Evolutionary conservation across 2,329 filamentous ascomycete genomes (phyloP), one percentile per base, ranked within the genome.

Genomic region (Arthrocladium fulminans): DNA sequence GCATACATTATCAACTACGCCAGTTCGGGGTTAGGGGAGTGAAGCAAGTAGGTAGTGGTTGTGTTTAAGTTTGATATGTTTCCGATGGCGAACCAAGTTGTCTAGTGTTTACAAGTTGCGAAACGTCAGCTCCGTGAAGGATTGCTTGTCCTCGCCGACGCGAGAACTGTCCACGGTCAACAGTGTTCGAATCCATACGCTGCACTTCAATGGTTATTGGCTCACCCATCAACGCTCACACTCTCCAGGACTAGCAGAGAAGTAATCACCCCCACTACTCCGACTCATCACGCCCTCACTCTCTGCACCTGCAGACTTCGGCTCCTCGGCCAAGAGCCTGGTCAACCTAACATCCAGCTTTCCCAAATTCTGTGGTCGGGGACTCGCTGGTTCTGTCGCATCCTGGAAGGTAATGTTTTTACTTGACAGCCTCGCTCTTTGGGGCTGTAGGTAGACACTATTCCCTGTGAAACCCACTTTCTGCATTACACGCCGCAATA

Each of bases 401-500:
- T 47, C 20, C 20, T 47, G 44, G 8, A 38, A 23, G 10, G 44
- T 34, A 25, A 47, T 39, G 23, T 47, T 47, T 22, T 29, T 38
- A n/a, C 44, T 47, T 23, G 44, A 47, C 22, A 47, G 23, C 20
- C 44, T 38, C 32, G 44, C 44, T 32, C 34, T 32, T 17, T 47
- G 44, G 10, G 44, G 44, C 23, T 47, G 44, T 23, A 47, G 23
- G 29, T 47, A 47, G 22, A 47, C 15, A 23, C 17, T 46, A 20
- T 37, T 38, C 8, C 42, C 44, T 27, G 44, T 15, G 39, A 70
- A 65, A n/a, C 69, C 60, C 15, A 63, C 60, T 19, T 52, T 65
- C 7, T 62, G 60, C 45, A 73, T 63, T 7, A 70, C 67, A 42
- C 69, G 62, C 43, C 65, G 63, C 12, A 98, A 72, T 38, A 86